Base-by-base conservation (phyloP, 306 rosid species). In the Vigna radiata region DNA sequence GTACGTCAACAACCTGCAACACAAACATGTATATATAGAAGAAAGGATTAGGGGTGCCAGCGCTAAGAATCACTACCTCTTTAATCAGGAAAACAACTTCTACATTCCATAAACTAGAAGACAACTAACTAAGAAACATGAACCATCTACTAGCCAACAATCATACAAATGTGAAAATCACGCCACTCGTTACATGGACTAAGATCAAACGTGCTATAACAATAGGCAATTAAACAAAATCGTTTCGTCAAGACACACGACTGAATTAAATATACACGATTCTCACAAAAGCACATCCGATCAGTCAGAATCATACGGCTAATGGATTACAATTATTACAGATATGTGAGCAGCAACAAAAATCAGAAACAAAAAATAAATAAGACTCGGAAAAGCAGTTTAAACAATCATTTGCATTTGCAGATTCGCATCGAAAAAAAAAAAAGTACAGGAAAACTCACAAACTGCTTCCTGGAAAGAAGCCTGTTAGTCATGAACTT, bases 401-500 rank as follows among this genome's bases (percentile, higher is more conserved):
- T 0, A 5, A 73, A 39, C 44, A 39, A 2, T 8, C 12, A 23
- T 7, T 6, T 25, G 21, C 13, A 4, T 5, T 29, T 21, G 52
- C 43, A 29, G 10, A 5, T 27, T 58, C 1, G 17, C 2, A 7
- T 11, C 6, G 2, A 13, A 27, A 6, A 14, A 23, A 14, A 23
- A 4, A 27, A 44, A 27, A 48, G 1, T 18, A 7, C 1, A 4
- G 68, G 67, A 13, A 80, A 8, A 86, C 97, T 82, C 25, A 94
- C 98, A 63, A 94, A 94, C 72, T 94, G 98, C 87, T 94, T 94
- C 46, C 97, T 83, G 49, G 98, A 89, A 39, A 94, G 94, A 16
- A 94, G 97, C 55, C 98, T 79, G 82, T 94, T 94, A 19, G 98
- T 91, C 96, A 94, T 90, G 82, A 94, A 94, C 82, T 94, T 94